Evolutionary conservation across 371 early-diverging fungal species (phyloP).

Genomic region (Apophysomyces variabilis): DNA sequence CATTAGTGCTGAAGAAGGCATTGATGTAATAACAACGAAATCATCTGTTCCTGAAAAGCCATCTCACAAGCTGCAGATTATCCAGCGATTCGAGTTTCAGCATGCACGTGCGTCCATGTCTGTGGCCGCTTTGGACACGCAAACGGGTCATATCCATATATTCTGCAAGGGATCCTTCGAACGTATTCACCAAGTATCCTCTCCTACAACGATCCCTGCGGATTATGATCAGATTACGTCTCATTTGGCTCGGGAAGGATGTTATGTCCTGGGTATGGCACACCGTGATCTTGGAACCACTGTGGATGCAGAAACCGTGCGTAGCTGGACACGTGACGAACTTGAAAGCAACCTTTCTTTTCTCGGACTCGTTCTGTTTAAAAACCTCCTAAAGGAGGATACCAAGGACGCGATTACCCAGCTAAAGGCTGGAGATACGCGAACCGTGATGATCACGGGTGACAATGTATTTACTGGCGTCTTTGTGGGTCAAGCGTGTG

Average conservation of each 20-base stretch:
- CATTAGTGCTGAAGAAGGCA: neutral
- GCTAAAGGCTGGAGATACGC: constrained; percentile 77
- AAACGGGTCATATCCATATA: constrained; percentile 53
- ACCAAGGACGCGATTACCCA: constrained; percentile 68
- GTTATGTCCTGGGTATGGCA: constrained; percentile 80
- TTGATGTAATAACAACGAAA: neutral
- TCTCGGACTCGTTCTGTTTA: constrained; percentile 77
- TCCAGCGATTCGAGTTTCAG: constrained; percentile 84
- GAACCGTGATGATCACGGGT: constrained; percentile 91
- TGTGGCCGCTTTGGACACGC: constrained; percentile 60
- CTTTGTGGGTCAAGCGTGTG: constrained; percentile 62
- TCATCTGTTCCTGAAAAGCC: neutral
- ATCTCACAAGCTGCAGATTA: constrained; percentile 27
- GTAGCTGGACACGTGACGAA: constrained; percentile 53
- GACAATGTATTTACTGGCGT: constrained; percentile 85
- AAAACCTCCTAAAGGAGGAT: constrained; percentile 81
- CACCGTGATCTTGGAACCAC: constrained; percentile 53
- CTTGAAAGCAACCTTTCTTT: constrained; percentile 67
- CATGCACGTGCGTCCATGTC: constrained; percentile 82
- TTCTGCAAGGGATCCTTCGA: constrained; percentile 86
- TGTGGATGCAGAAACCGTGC: constrained; percentile 33
- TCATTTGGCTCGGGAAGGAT: constrained; percentile 69
- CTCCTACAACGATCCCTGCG: constrained; percentile 45
- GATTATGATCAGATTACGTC: constrained; percentile 56
- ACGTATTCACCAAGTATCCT: constrained; percentile 51